Base-by-base conservation (phyloP, 768 basidiomycete species). In the Rhizopogon roseolus region DNA sequence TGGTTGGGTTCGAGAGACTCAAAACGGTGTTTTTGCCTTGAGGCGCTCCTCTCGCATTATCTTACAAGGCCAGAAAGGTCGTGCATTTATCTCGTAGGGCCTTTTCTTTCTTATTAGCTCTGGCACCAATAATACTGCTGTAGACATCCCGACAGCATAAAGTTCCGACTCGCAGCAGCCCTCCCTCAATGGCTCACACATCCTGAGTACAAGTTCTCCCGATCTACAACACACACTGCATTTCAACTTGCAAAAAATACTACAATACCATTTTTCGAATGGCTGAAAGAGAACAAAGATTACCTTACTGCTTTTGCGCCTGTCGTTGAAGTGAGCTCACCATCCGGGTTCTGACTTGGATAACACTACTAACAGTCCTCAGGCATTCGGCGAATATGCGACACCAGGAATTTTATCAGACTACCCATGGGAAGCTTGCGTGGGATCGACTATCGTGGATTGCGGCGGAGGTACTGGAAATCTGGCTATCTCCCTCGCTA, bases 361-460 rank as follows among this genome's bases (percentile, higher is more conserved):
- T 29, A n/a, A 7, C 28, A 29, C 28, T 29, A 29, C 28, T 29
- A 5, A 29, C 28, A 7, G 7, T 7, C 28, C 28, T 38, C 19
- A 53, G 52, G 28, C 52, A 17, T 6, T 50, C 52, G 52, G 52
- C 27, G 32, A 53, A 49, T 28, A 32, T 50, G 17, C 17, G 7
- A 69, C 72, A 56, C 71, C 71, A 28, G 72, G 72, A 3, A 71
- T 74, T 19, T 65, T 68, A 40, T 67, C 68, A 1, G 73, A 75
- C 60, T 75, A 73, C 62, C 68, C 72, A 22, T 74, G 73, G 73
- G 64, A 57, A 19, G 62, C 63, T 4, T 64, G 71, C 50, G 61
- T 63, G 22, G 54, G 10, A 72, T 71, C 54, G 70, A 74, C 66
- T 11, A 68, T 75, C 41, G 69, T 75, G 32, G 73, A 75, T 52